These are phyloP conservation scores for Sugiyamaella xylanicola DNA, from an alignment of 1,139 yeast genomes.

Conservation along the genomic window DNA sequence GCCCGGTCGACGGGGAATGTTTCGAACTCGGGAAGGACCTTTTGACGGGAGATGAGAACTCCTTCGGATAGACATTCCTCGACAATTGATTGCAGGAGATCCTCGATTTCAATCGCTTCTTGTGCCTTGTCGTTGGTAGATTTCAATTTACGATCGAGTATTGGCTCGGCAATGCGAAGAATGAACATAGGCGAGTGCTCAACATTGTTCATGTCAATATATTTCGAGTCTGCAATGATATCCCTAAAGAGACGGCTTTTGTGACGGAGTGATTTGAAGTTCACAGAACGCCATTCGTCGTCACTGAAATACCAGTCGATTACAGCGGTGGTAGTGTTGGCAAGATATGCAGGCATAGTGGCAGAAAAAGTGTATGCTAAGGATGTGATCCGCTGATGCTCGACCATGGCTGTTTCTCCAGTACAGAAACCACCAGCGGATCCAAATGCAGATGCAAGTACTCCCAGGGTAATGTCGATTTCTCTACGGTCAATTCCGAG, in stretches of 20 bases:
- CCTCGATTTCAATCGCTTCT: constrained; percentile 50
- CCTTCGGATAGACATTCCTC: constrained; percentile 55
- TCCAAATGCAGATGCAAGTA: constrained; percentile 81
- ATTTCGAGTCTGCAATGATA: constrained; percentile 42
- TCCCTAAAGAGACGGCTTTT: constrained; percentile 46
- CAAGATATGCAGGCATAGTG: constrained; percentile 89
- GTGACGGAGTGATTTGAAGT: constrained; percentile 42
- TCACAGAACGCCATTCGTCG: constrained; percentile 38
- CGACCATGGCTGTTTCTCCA: constrained; percentile 80
- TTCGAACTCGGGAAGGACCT: constrained; percentile 72
- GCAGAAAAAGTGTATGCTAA: constrained; percentile 93
- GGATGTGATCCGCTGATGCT: constrained; percentile 89
- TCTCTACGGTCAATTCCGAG: constrained; percentile 57
- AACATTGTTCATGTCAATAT: constrained; percentile 55
- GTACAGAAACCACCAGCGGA: constrained; percentile 95
- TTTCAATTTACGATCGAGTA: constrained; percentile 27
- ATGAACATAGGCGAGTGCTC: constrained; percentile 61
- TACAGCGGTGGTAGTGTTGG: constrained; percentile 67
- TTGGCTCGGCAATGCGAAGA: constrained; percentile 34
- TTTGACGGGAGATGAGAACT: constrained; percentile 69
- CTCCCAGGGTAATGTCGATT: constrained; percentile 83
- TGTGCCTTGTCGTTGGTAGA: constrained; percentile 20
- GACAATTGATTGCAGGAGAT: constrained; percentile 63
- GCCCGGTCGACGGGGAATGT: constrained; percentile 71
- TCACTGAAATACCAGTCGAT: constrained; percentile 43